Conservation (phyloP, 805 yeast genomes). For the Candida dajiaensis region DNA sequence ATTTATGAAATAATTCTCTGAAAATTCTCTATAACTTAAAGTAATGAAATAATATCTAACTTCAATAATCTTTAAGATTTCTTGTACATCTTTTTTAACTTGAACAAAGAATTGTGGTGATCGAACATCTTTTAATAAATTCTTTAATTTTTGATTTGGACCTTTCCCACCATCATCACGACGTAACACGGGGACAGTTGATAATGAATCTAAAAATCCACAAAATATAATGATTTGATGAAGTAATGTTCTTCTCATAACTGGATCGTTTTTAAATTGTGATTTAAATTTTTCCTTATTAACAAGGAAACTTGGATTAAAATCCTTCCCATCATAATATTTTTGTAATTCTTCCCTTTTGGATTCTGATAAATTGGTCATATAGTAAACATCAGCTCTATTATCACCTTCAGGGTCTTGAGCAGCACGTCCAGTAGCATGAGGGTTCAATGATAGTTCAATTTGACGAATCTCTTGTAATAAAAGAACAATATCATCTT, state of each 20-base stretch:
- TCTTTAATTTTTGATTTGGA: background rate
- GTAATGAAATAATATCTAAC: conserved; percentile 1
- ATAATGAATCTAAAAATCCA: conserved; percentile 1
- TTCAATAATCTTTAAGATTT: conserved; percentile 1
- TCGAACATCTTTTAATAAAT: background rate
- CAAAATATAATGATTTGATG: conserved; percentile 3
- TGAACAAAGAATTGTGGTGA: background rate
- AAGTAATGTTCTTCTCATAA: conserved; percentile 13
- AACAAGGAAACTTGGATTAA: conserved; percentile 14
- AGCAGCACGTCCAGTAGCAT: background rate
- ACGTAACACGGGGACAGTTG: background rate
- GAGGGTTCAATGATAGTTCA: background rate
- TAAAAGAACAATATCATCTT: background rate
- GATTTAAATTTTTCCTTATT: conserved; percentile 10
- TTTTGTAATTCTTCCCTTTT: conserved; percentile 8
- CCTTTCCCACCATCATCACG: background rate
- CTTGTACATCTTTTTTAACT: conserved; percentile 2
- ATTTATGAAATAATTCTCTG: conserved; percentile 5
- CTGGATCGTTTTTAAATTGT: conserved; percentile 12
- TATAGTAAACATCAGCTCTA: conserved; percentile 3
- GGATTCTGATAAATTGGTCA: conserved; percentile 4
- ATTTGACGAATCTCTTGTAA: background rate
- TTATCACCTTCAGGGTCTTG: conserved; percentile 2
- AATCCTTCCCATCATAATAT: conserved; percentile 11
- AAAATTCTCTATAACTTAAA: background rate